Percentiles rank a stretch among this genome's conserved stretches.
phyloP scores from a whole-genome alignment of 208 protist species.

The Trypanosoma boissoni region DNA sequence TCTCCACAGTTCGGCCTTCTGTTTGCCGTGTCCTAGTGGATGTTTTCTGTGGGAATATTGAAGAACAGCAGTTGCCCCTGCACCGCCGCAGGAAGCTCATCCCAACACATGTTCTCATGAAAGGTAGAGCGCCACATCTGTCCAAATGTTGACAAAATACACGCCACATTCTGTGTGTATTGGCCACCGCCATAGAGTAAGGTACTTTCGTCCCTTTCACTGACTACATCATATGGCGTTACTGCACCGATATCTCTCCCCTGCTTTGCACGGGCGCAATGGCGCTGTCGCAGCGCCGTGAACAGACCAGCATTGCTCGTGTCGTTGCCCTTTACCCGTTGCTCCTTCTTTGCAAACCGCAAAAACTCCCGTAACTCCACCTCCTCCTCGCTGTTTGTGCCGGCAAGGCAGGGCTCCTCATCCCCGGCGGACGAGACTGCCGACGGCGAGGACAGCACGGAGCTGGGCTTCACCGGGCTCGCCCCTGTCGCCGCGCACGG shows the following conservation, averaged over 20 bases:
- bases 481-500: too few species aligned
- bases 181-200: constrained; percentile 48
- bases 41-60: neutral
- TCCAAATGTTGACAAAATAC: constrained; percentile 59
- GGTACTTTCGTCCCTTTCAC: neutral
- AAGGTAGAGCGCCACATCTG: constrained; percentile 29
- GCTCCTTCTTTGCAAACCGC: neutral
- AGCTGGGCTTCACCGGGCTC: too few species aligned
- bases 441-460: too few species aligned
- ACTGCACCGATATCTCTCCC: neutral
- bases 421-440: too few species aligned
- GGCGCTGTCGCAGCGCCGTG: neutral
- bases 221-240: neutral
- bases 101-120: constrained; percentile 6
- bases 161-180: constrained; percentile 64
- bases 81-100: constrained; percentile 8
- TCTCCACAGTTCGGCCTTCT: neutral
- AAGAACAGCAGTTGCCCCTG: constrained; percentile 22
- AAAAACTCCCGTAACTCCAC: neutral
- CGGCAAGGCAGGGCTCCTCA: neutral
- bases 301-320: neutral
- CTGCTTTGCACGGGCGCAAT: neutral
- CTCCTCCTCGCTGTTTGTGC: neutral
- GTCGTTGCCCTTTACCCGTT: neutral
- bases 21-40: neutral